Base-by-base conservation (phyloP, 2,329 filamentous ascomycete species). In the Nothophaeocryptopus gaeumannii region DNA sequence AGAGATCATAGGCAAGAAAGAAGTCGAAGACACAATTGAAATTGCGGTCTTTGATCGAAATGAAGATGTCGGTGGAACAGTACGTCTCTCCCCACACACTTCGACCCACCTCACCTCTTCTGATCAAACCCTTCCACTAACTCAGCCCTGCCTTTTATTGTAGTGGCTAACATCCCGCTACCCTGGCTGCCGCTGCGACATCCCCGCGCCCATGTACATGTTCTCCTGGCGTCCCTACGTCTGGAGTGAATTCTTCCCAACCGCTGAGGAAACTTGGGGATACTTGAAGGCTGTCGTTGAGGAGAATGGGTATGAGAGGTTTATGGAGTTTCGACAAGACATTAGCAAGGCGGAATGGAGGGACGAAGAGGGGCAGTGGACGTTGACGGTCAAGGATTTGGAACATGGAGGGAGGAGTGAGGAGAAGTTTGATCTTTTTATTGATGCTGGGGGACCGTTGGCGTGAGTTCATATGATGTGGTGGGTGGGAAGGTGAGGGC, bases 111-210 rank as follows among this genome's bases (percentile, higher is more conserved):
- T n/a, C n/a, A n/a, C n/a, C n/a, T n/a, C n/a, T n/a, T n/a, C n/a
- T n/a, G n/a, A n/a, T n/a, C n/a, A n/a, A n/a, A n/a, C n/a, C n/a
- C n/a, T n/a, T n/a, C n/a, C n/a, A n/a, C n/a, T n/a, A n/a, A n/a
- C n/a, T n/a, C n/a, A n/a, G n/a, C n/a, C n/a, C n/a, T n/a, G n/a
- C n/a, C n/a, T n/a, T n/a, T 14, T 5, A 43, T 33, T 32, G 42
- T 66, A 67, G 26, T 70, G 68, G 68, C 58, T 60, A 10, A 64
- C 67, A 31, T 70, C 67, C 43, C 45, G 55, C n/a, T 67, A 66
- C 42, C 63, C 63, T 1, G 64, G 65, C 11, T 64, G 61, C 50
- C 58, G 58, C 34, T 66, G 63, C 41, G 67, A 71, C 40, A 61
- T 64, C 26, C 63, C 63, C 2, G 55, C 52, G 11, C 51, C 61